Evolutionary conservation across 2,329 filamentous ascomycete species (phyloP).

Genomic region (Penicillium hesseltinei): DNA sequence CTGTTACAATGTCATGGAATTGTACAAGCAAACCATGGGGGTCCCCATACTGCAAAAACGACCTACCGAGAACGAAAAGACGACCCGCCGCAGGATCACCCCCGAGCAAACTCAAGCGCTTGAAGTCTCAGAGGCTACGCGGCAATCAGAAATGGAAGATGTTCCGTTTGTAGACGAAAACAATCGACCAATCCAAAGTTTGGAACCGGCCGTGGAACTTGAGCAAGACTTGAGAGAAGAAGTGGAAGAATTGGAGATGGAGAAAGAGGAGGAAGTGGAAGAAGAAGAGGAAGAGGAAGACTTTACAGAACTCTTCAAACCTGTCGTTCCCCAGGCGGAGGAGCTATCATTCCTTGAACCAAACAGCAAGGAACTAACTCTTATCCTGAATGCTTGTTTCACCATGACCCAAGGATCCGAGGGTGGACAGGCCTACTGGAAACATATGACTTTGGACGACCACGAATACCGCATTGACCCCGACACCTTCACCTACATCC

Average conservation of each 20-base stretch:
- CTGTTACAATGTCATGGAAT: conserved; percentile 67
- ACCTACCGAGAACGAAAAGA: conserved; percentile 20
- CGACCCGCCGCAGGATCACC: conserved; percentile 5
- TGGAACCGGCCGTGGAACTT: conserved; percentile 20
- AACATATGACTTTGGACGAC: conserved; percentile 58
- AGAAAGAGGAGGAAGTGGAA: conserved; percentile 15
- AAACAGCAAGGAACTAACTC: conserved; percentile 60
- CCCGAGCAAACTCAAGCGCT: conserved; percentile 4
- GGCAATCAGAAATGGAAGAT: conserved; percentile 18
- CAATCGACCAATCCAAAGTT: conserved; percentile 10
- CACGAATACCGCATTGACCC: conserved; percentile 60
- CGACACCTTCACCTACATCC: conserved; percentile 68
- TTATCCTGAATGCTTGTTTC: conserved; percentile 64
- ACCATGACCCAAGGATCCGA: conserved; percentile 59
- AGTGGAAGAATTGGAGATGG: conserved; percentile 18
- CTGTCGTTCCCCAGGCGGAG: conserved; percentile 17
- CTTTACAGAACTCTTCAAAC: conserved; percentile 40
- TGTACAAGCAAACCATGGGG: conserved; percentile 80
- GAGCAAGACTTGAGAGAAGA: conserved; percentile 6
- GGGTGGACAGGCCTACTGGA: conserved; percentile 75
- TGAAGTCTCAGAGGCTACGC: background rate
- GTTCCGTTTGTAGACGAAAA: conserved; percentile 34
- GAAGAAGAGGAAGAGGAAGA: conserved; percentile 22
- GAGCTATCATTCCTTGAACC: conserved; percentile 44
- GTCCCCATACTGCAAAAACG: conserved; percentile 52